Percentiles rank a stretch among this genome's conserved stretches.
Conservation (phyloP, 108 stramenopile genomes). For the Stephanodiscus minutulus region DNA sequence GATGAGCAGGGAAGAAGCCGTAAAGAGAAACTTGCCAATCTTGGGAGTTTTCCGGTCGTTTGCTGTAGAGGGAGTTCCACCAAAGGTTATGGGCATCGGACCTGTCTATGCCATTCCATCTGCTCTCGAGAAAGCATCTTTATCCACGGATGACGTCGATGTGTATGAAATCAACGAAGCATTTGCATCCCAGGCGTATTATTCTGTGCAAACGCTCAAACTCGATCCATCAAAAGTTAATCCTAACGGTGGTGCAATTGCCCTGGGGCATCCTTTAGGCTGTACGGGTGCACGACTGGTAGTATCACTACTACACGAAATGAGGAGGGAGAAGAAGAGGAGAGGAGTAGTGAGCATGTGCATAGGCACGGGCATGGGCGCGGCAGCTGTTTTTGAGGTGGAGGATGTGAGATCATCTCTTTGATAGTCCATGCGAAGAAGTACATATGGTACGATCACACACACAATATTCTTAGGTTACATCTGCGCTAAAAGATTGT, state of each 20-base stretch:
- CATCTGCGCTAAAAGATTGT: neutral
- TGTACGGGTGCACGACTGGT: slow-evolving; percentile 93
- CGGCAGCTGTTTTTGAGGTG: slow-evolving; percentile 93
- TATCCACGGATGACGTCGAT: slow-evolving; percentile 81
- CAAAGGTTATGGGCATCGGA: slow-evolving; percentile 93
- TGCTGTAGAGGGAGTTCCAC: slow-evolving; percentile 89
- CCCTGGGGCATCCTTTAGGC: slow-evolving; percentile 95
- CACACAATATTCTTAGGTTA: too few species aligned
- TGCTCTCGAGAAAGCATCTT: slow-evolving; percentile 61
- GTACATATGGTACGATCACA: neutral
- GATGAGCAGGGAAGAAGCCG: slow-evolving; percentile 80
- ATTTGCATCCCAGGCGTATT: slow-evolving; percentile 90
- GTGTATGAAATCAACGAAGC: slow-evolving; percentile 98
- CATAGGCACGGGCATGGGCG: slow-evolving; percentile 97
- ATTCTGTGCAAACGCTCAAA: slow-evolving; percentile 70
- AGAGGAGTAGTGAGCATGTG: slow-evolving; percentile 94
- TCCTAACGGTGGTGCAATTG: slow-evolving; percentile 96
- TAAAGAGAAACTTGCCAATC: slow-evolving; percentile 67
- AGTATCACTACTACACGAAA: slow-evolving; percentile 88
- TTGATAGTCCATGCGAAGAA: neutral
- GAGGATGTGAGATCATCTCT: slow-evolving; percentile 43
- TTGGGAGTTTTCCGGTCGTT: slow-evolving; percentile 83
- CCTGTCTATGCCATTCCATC: slow-evolving; percentile 92
- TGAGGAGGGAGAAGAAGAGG: slow-evolving; percentile 67
- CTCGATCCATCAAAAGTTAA: slow-evolving; percentile 85